Percentiles rank a stretch among this genome's conserved stretches.
Conservation (phyloP, 805 yeast species). For the Suhomyces emberorum region DNA sequence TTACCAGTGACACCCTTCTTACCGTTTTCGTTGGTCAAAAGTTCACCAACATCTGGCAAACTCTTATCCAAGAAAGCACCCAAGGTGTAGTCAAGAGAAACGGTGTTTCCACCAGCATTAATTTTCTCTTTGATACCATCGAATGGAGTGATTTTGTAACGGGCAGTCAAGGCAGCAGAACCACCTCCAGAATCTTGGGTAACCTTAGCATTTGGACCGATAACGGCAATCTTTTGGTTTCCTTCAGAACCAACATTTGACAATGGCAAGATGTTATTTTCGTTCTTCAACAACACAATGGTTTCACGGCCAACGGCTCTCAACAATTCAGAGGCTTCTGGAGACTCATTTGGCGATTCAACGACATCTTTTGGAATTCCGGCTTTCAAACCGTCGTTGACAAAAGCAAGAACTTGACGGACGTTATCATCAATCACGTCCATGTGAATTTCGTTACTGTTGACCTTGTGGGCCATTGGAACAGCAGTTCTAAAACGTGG, state of each 20-base stretch:
- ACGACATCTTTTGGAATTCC: constrained; percentile 40
- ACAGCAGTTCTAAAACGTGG: constrained; percentile 43
- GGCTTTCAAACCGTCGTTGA: constrained; percentile 40
- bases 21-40: constrained; percentile 20
- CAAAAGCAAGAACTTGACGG: constrained; percentile 43
- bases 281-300: constrained; percentile 57
- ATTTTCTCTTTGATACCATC: constrained; percentile 41
- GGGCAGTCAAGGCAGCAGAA: constrained; percentile 50
- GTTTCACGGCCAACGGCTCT: constrained; percentile 40
- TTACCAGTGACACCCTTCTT: constrained; percentile 23
- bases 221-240: constrained; percentile 42
- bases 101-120: constrained; percentile 21
- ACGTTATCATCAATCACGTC: constrained; percentile 48
- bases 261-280: constrained; percentile 46
- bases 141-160: constrained; percentile 47
- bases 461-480: constrained; percentile 41
- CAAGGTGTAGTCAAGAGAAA: constrained; percentile 23
- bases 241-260: constrained; percentile 15
- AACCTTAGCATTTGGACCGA: constrained; percentile 57
- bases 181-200: constrained; percentile 61
- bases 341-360: constrained; percentile 41
- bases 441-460: constrained; percentile 36
- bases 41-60: constrained; percentile 28
- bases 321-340: constrained; percentile 14
- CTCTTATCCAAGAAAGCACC: constrained; percentile 33